These are phyloP conservation scores for Hyaloperonospora arabidopsidis DNA, from an alignment of 352 stramenopile species.

Conservation along the genomic window DNA sequence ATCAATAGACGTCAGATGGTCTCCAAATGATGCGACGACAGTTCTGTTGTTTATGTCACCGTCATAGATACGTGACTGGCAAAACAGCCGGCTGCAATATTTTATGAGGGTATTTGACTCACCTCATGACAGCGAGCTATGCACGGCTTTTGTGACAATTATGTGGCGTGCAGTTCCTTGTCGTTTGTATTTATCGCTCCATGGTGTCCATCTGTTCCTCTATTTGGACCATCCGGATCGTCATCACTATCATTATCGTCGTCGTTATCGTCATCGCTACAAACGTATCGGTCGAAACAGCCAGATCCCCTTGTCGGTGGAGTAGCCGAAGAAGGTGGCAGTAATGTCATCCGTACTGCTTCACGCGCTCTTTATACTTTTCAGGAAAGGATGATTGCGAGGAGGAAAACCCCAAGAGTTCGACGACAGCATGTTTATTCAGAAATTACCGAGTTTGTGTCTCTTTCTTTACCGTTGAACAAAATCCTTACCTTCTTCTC, in stretches of 20 bases:
- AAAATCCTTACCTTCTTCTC: slow-evolving; percentile 83
- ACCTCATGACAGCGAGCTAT: slow-evolving; percentile 20
- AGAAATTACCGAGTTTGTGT: slow-evolving; percentile 57
- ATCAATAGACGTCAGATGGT: slow-evolving; percentile 7
- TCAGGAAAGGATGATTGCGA: slow-evolving; percentile 41
- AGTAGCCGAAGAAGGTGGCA: slow-evolving; percentile 74
- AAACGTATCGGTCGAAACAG: slow-evolving; percentile 75
- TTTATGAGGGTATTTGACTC: slow-evolving; percentile 16
- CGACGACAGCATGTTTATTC: slow-evolving; percentile 73
- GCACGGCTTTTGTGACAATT: slow-evolving; percentile 22
- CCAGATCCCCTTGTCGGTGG: slow-evolving; percentile 64
- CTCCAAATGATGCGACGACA: slow-evolving; percentile 36
- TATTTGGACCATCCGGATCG: slow-evolving; percentile 28
- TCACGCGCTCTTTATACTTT: slow-evolving; percentile 70
- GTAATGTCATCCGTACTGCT: slow-evolving; percentile 65
- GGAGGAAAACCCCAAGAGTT: slow-evolving; percentile 71
- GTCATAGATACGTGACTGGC: slow-evolving; percentile 40
- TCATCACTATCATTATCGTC: slow-evolving; percentile 62
- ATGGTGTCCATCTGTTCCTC: slow-evolving; percentile 4
- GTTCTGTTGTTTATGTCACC: slow-evolving; percentile 14
- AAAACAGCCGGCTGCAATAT: slow-evolving; percentile 34
- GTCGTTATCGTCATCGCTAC: slow-evolving; percentile 58
- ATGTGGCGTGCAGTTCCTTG: slow-evolving; percentile 16
- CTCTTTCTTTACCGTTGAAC: slow-evolving; percentile 80
- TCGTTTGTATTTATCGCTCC: slow-evolving; percentile 4